Percentiles rank a stretch among this genome's conserved stretches.
phyloP scores from a whole-genome alignment of 306 rosid genomes.

The Rosa rugosa region DNA sequence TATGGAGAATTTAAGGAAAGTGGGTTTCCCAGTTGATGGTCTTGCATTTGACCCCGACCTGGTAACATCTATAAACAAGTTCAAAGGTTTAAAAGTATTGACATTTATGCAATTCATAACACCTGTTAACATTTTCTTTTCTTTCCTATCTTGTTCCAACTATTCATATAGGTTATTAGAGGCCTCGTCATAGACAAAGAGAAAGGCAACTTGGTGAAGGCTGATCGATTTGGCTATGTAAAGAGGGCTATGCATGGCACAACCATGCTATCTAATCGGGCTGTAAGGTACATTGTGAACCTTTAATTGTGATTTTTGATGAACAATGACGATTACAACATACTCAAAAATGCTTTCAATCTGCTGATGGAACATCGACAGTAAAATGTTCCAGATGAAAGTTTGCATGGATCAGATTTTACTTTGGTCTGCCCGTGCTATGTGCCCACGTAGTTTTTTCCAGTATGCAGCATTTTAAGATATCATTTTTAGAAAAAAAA shows the following conservation, averaged over 20 bases:
- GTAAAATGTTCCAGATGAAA: neutral
- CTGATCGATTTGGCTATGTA: conserved; percentile 94
- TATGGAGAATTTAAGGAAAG: conserved; percentile 80
- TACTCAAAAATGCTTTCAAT: neutral
- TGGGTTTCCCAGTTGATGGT: conserved; percentile 92
- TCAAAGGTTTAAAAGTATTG: neutral
- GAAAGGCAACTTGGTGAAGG: conserved; percentile 91
- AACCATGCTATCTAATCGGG: conserved; percentile 79
- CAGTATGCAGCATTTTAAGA: conserved; percentile 19
- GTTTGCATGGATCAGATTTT: conserved; percentile 9
- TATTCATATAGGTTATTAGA: conserved; percentile 70
- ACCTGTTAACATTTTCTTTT: neutral
- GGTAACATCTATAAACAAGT: conserved; percentile 48
- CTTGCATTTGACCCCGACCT: conserved; percentile 90
- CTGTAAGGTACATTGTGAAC: conserved; percentile 65
- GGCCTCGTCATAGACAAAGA: conserved; percentile 99
- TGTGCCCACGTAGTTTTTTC: conserved; percentile 9
- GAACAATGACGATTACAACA: neutral
- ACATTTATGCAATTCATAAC: conserved; percentile 21
- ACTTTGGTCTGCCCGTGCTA: conserved; percentile 15
- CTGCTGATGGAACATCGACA: neutral
- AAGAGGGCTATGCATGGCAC: conserved; percentile 99
- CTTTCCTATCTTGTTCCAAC: neutral
- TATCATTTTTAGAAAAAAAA: neutral
- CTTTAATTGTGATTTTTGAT: conserved; percentile 20